These are phyloP conservation scores for Leptosphaerulina australis DNA, from an alignment of 2,329 filamentous ascomycete genomes.

Conservation along the genomic window DNA sequence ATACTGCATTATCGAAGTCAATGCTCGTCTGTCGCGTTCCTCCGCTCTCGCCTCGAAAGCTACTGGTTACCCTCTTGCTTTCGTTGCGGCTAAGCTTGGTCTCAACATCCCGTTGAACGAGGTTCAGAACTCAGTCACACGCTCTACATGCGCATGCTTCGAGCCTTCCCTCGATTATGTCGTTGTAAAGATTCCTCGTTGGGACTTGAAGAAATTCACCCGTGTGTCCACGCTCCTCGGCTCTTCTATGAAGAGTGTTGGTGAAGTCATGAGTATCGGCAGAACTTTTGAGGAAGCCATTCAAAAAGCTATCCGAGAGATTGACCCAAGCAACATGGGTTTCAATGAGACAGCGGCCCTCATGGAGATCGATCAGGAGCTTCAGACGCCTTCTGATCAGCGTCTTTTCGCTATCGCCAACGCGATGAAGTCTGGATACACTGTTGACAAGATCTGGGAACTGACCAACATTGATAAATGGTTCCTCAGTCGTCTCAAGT, in stretches of 20 bases:
- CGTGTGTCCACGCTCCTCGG: conserved; percentile 94
- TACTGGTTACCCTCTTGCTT: conserved; percentile 93
- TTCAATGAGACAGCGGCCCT: conserved; percentile 85
- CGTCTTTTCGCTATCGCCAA: conserved; percentile 97
- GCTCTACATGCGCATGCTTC: conserved; percentile 95
- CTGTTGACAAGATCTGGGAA: conserved; percentile 96
- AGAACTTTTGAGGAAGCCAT: conserved; percentile 97
- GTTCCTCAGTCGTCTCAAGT: conserved; percentile 93
- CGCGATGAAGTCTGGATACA: conserved; percentile 93
- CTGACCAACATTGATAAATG: conserved; percentile 99
- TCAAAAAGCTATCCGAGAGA: conserved; percentile 94
- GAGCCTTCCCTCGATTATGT: conserved; percentile 98
- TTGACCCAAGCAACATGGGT: conserved; percentile 93
- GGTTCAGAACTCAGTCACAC: conserved; percentile 94
- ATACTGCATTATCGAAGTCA: conserved; percentile 99
- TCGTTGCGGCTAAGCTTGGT: conserved; percentile 95
- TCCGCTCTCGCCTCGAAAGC: conserved; percentile 96
- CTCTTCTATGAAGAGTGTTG: conserved; percentile 99
- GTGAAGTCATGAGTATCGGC: conserved; percentile 98
- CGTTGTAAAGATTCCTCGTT: conserved; percentile 97
- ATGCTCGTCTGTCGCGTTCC: conserved; percentile 91
- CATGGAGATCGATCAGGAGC: conserved; percentile 94
- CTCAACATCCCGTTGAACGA: conserved; percentile 94
- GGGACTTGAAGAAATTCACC: conserved; percentile 99
- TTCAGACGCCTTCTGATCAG: conserved; percentile 97